phyloP scores from a whole-genome alignment of 1,284 basidiomycete genomes.

The Apiotrichum akiyoshidainum region DNA sequence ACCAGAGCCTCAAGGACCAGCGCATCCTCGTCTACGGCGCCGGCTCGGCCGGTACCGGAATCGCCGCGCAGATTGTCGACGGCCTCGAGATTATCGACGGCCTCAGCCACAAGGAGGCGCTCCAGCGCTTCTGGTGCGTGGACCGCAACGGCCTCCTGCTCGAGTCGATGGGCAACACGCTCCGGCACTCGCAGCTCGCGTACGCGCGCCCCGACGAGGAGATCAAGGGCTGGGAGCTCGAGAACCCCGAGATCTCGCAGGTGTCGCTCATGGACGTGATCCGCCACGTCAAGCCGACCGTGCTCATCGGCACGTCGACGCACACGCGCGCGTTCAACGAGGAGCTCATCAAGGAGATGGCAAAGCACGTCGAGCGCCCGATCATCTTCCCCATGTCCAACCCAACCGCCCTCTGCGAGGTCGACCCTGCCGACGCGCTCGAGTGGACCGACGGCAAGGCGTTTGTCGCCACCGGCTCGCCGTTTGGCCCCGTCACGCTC shows the following conservation, averaged over 20 bases:
- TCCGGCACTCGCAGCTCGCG: slow-evolving; percentile 48
- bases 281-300: slow-evolving; percentile 65
- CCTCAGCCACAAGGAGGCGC: slow-evolving; percentile 62
- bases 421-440: slow-evolving; percentile 57
- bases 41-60: slow-evolving; percentile 77
- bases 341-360: slow-evolving; percentile 67
- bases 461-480: slow-evolving; percentile 74
- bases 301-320: slow-evolving; percentile 81
- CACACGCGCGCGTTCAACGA: slow-evolving; percentile 74
- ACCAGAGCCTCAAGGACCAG: slow-evolving; percentile 64
- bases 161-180: slow-evolving; percentile 46
- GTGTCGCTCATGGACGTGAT: slow-evolving; percentile 57
- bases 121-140: slow-evolving; percentile 62
- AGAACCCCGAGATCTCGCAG: slow-evolving; percentile 25
- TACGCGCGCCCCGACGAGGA: slow-evolving; percentile 52
- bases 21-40: slow-evolving; percentile 75
- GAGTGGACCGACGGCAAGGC: slow-evolving; percentile 71
- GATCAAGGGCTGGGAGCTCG: slow-evolving; percentile 44
- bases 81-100: slow-evolving; percentile 65
- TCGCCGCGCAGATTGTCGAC: slow-evolving; percentile 62
- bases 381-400: slow-evolving; percentile 81
- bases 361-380: slow-evolving; percentile 64
- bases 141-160: slow-evolving; percentile 53
- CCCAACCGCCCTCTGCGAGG: slow-evolving; percentile 71
- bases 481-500: slow-evolving; percentile 70